phyloP scores from a whole-genome alignment of 2,329 filamentous ascomycete species.

The Bisporella sp. region DNA sequence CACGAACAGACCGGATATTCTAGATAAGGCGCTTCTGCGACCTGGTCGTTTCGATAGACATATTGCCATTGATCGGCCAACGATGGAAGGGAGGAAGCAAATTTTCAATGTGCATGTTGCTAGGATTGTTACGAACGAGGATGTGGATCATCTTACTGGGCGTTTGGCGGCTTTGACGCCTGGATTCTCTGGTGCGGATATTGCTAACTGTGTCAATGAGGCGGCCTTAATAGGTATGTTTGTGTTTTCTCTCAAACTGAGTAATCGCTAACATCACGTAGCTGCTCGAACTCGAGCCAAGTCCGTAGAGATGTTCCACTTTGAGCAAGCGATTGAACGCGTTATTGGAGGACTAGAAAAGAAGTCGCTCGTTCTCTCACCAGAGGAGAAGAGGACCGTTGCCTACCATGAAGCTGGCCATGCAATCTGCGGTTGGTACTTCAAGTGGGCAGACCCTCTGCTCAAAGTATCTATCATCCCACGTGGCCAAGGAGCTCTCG shows the following conservation, averaged over 20 bases:
- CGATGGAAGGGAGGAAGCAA: constrained; percentile 92
- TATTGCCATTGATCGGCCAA: constrained; percentile 89
- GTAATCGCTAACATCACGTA: constrained; percentile 40
- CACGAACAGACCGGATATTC: constrained; percentile 89
- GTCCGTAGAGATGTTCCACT: constrained; percentile 80
- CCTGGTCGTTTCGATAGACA: constrained; percentile 96
- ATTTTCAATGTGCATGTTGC: constrained; percentile 93
- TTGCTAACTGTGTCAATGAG: constrained; percentile 97
- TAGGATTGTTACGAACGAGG: constrained; percentile 90
- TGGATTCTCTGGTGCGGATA: constrained; percentile 95
- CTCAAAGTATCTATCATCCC: constrained; percentile 99
- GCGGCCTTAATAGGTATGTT: constrained; percentile 85
- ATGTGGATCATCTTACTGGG: constrained; percentile 80
- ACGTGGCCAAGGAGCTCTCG: constrained; percentile 84
- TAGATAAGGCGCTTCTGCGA: constrained; percentile 93
- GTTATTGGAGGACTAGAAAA: constrained; percentile 95
- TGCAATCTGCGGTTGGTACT: constrained; percentile 97
- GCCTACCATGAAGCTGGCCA: constrained; percentile 98
- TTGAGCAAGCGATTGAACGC: constrained; percentile 95
- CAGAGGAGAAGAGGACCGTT: constrained; percentile 90
- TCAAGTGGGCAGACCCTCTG: constrained; percentile 91
- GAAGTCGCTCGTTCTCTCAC: constrained; percentile 89
- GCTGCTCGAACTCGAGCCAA: constrained; percentile 78
- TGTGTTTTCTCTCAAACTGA: not conserved
- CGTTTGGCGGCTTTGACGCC: constrained; percentile 88